Evolutionary conservation across 768 basidiomycete species (phyloP).

Genomic region (Pluteus cervinus): DNA sequence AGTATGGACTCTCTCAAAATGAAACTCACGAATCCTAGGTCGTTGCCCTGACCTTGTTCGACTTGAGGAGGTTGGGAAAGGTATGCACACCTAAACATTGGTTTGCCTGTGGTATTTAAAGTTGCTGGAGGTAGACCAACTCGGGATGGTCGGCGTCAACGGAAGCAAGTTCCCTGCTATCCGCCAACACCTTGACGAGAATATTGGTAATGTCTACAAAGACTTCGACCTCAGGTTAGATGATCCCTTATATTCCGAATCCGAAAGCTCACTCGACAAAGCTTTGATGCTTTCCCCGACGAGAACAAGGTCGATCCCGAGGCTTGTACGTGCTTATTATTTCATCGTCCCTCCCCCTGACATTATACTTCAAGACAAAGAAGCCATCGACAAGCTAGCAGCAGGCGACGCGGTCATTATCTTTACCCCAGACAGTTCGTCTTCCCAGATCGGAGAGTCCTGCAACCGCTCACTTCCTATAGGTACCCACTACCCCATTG

Average conservation of each 20-base stretch:
- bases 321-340: constrained; percentile 56
- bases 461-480: constrained; percentile 1
- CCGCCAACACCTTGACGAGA: constrained; percentile 70
- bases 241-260: neutral
- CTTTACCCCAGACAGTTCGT: constrained; percentile 86
- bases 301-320: constrained; percentile 63
- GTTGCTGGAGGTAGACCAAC: constrained; percentile 48
- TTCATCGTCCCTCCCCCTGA: neutral
- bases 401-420: constrained; percentile 88
- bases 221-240: constrained; percentile 80
- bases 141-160: constrained; percentile 87
- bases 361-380: constrained; percentile 52
- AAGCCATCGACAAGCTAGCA: constrained; percentile 69
- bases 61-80: constrained; percentile 81
- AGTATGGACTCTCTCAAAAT: no score
- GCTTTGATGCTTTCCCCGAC: constrained; percentile 79
- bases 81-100: constrained; percentile 19
- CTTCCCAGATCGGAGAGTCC: constrained; percentile 1
- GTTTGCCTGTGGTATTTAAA: constrained; percentile 12
- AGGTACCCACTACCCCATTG: constrained; percentile 84
- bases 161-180: constrained; percentile 87
- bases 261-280: constrained; percentile 17
- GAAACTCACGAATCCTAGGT: constrained; percentile 45
- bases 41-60: constrained; percentile 85
- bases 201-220: constrained; percentile 80